Base-by-base conservation (phyloP, 106 monocot genomes). In the Apostasia shenzhenica region DNA sequence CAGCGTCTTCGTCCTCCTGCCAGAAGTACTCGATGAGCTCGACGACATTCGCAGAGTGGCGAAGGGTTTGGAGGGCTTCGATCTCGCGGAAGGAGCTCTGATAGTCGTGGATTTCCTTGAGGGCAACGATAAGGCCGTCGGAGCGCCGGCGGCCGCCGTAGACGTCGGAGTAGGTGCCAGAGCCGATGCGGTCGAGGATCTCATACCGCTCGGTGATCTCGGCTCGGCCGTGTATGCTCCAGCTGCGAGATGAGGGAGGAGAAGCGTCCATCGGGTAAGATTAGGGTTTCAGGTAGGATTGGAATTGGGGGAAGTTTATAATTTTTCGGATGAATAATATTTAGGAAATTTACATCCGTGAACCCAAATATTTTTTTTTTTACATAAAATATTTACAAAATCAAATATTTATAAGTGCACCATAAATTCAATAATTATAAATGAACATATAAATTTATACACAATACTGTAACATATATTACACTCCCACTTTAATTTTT, bases 161-260 rank as follows among this genome's bases (percentile, higher is more conserved):
- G 39, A 97, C 95, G 81, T 92, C 92, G 75, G 95, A 78, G 84
- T 97, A 97, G 14, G 95, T 73, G 40, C 95, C 95, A 68, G 92
- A 92, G 58, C 92, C 92, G 72, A 85, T 63, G 8, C 86, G 78
- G 52, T 73, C 73, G 58, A 87, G 77, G 80, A 97, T 84, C 67
- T 86, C 86, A 81, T 97, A 97, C 41, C 81, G 84, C 8, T 67
- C 54, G 13, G 84, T 89, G 79, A 97, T 92, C 70, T 92, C 88
- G 5, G 78, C 13, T 3, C 95, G 89, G 46, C 89, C 95, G 75
- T 97, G 71, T 75, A 97, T 97, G 82, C 84, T 92, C 95, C 95
- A 97, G 77, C 91, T 92, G n/a, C 85, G 78, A 70, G 68, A 61
- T 1, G 61, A 67, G 0, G 39, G 14, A 43, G 60, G 61, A 41